These are phyloP conservation scores for Fusarium neocosmosporiellum DNA, from an alignment of 2,329 filamentous ascomycete genomes.

Conservation along the genomic window DNA sequence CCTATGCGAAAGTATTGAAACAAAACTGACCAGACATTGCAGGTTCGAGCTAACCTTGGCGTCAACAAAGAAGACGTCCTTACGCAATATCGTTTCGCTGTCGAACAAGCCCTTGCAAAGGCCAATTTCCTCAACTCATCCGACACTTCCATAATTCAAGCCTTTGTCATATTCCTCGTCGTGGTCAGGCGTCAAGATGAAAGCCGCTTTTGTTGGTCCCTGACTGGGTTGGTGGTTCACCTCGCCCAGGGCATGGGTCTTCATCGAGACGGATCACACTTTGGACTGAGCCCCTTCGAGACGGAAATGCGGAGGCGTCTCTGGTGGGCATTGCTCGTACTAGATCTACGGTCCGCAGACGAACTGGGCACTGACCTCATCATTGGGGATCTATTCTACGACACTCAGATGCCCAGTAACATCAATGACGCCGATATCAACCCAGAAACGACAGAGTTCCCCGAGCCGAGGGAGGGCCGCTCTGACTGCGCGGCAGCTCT, in stretches of 20 bases:
- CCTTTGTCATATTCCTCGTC: slow-evolving; percentile 66
- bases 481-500: slow-evolving; percentile 63
- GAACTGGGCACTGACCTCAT: slow-evolving; percentile 62
- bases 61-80: slow-evolving; percentile 58
- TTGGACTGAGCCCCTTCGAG: slow-evolving; percentile 67
- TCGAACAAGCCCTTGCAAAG: slow-evolving; percentile 67
- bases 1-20: too few species aligned
- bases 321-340: slow-evolving; percentile 69
- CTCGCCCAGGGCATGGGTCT: slow-evolving; percentile 71
- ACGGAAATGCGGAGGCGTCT: slow-evolving; percentile 69
- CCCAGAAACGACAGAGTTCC: slow-evolving; percentile 59
- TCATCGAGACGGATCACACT: slow-evolving; percentile 64
- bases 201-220: slow-evolving; percentile 68
- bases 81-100: slow-evolving; percentile 62
- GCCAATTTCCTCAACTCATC: slow-evolving; percentile 68
- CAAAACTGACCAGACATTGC: slow-evolving; percentile 9
- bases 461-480: slow-evolving; percentile 59
- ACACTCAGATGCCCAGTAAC: slow-evolving; percentile 62
- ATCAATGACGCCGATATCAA: slow-evolving; percentile 62
- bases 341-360: slow-evolving; percentile 67
- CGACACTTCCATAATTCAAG: slow-evolving; percentile 68
- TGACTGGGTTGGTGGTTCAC: slow-evolving; percentile 67
- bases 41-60: slow-evolving; percentile 54
- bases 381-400: slow-evolving; percentile 55
- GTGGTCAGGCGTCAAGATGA: slow-evolving; percentile 60